phyloP scores from a whole-genome alignment of 2,329 filamentous ascomycete species.

The Sarocladiaceae sp. region DNA sequence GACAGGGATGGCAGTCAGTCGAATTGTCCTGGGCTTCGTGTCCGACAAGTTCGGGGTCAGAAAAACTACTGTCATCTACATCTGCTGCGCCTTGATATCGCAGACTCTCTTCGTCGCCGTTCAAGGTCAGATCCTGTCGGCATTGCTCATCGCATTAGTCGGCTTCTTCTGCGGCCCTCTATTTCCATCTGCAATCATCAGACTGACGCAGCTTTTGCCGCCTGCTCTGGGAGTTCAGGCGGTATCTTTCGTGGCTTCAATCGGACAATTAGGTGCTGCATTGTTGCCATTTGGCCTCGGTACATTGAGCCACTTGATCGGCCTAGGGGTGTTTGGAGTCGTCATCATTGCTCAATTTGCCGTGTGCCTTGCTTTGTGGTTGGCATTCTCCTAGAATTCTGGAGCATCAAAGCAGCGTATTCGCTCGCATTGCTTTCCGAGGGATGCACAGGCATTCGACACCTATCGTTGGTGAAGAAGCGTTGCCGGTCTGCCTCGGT shows the following conservation, averaged over 20 bases:
- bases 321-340: background rate
- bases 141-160: slow-evolving; percentile 10
- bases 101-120: slow-evolving; percentile 10
- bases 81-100: background rate
- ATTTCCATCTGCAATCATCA: slow-evolving; percentile 13
- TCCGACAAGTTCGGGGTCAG: slow-evolving; percentile 26
- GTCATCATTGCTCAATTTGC: background rate
- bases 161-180: slow-evolving; percentile 15
- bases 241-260: background rate
- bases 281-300: background rate
- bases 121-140: slow-evolving; percentile 9
- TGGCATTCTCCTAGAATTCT: too few species aligned
- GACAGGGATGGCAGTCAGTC: slow-evolving; percentile 36
- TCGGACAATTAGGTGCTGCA: background rate
- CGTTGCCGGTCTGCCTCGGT: too few species aligned
- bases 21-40: slow-evolving; percentile 25
- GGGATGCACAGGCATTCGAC: too few species aligned
- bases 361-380: too few species aligned
- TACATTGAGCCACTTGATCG: background rate
- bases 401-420: too few species aligned
- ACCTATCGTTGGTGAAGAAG: too few species aligned
- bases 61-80: slow-evolving; percentile 8
- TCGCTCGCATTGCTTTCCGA: too few species aligned
- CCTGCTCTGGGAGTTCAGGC: background rate
- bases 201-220: slow-evolving; percentile 8